Evolutionary conservation across 2,329 filamentous ascomycete genomes (phyloP), one percentile per base, ranked within the genome.

Genomic region (Ceratocystis destructans): DNA sequence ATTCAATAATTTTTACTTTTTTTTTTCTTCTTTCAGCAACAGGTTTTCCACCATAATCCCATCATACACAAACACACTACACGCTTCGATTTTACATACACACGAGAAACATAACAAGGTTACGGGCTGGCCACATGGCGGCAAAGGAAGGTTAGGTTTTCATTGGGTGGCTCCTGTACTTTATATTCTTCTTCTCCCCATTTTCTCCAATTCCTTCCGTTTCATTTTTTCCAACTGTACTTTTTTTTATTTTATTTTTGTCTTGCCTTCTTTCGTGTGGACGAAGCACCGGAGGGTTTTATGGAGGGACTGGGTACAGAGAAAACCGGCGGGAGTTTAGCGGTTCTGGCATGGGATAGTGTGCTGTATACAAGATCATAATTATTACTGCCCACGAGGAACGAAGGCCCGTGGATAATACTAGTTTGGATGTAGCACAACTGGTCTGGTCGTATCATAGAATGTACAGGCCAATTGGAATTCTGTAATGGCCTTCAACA

Each of bases 91-190:
- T 33, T 31, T 59, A 59, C 55, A 57, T 28, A 59, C 55, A 57
- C 53, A 59, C 55, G 33, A 59, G 28, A 59, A 37, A 37, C 55
- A 59, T 59, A 33, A 33, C 28, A 59, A 59, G 28, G 55, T 59
- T 33, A 59, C 28, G 12, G 55, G 55, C 55, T 6, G 3, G 28
- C 28, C 33, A 8, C 1, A 59, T 33, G 55, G 25, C 55, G 25
- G 55, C 48, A 59, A 41, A 33, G 28, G 25, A 59, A 25, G 22
- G 55, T 59, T 33, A 37, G 28, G 55, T 59, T 33, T 33, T 33
- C 28, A 59, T 25, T 59, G 55, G 44, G 65, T 31, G 59, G 65
- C 48, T 31, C 48, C 25, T 65, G 64, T 65, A 65, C 41, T 28
- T 44, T 63, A 62, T 25, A 28, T 8, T 48, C 31, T 22, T 63